Conservation (phyloP, 768 basidiomycete species). For the Auricularia cornea region DNA sequence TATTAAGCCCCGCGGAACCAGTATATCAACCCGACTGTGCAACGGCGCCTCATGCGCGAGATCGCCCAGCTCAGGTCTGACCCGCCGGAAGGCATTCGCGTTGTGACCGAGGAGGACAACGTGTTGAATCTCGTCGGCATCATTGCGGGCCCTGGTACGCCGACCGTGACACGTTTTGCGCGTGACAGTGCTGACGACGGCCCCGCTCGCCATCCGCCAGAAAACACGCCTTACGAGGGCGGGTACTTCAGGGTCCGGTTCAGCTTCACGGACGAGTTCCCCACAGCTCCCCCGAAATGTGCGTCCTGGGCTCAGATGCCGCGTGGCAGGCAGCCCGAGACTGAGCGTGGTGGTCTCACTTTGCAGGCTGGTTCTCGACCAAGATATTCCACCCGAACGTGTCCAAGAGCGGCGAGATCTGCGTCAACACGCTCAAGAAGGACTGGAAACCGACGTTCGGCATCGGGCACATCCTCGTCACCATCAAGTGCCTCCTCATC, state of each 20-base stretch:
- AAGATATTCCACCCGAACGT: constrained; percentile 99
- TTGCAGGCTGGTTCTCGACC: constrained; percentile 78
- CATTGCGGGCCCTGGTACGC: constrained; percentile 78
- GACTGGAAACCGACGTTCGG: constrained; percentile 93
- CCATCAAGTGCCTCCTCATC: constrained; percentile 91
- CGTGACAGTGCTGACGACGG: background rate
- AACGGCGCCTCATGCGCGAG: constrained; percentile 80
- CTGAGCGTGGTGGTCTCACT: background rate
- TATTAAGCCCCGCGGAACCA: background rate
- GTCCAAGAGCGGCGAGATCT: constrained; percentile 82
- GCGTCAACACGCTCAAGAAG: constrained; percentile 95
- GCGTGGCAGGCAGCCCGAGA: background rate
- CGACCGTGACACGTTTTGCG: too few species aligned
- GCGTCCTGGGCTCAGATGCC: constrained; percentile 16
- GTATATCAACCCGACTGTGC: background rate
- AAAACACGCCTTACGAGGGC: constrained; percentile 60
- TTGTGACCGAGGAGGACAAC: constrained; percentile 80
- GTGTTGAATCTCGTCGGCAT: constrained; percentile 81
- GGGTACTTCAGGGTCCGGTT: constrained; percentile 75
- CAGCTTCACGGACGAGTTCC: constrained; percentile 89
- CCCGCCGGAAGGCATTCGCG: constrained; percentile 89
- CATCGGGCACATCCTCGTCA: constrained; percentile 83
- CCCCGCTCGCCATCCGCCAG: constrained; percentile 22
- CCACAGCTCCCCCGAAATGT: constrained; percentile 93
- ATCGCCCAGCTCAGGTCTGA: constrained; percentile 67